phyloP scores from a whole-genome alignment of 345 rosid genomes.

The Arabis alpina region DNA sequence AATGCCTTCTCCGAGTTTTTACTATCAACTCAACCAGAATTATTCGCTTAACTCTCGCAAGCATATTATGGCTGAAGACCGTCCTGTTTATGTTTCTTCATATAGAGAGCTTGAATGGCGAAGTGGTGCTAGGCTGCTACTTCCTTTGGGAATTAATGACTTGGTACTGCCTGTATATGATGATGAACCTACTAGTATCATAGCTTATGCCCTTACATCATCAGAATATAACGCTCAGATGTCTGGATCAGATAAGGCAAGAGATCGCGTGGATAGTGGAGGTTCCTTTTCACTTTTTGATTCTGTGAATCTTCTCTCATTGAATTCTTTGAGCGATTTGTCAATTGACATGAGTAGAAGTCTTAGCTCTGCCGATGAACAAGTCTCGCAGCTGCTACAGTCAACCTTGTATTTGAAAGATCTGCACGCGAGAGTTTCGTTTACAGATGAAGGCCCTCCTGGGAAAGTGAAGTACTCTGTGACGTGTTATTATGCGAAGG shows the following conservation, averaged over 20 bases:
- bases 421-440: slow-evolving; percentile 77
- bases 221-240: slow-evolving; percentile 66
- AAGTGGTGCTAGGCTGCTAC: slow-evolving; percentile 75
- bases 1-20: slow-evolving; percentile 55
- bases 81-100: slow-evolving; percentile 62
- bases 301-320: slow-evolving; percentile 58
- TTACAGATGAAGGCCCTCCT: slow-evolving; percentile 68
- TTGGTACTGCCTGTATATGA: slow-evolving; percentile 83
- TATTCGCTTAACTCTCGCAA: slow-evolving; percentile 53
- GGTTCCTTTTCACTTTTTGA: slow-evolving; percentile 60
- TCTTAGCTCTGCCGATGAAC: slow-evolving; percentile 64
- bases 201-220: slow-evolving; percentile 81
- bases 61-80: slow-evolving; percentile 59
- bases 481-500: slow-evolving; percentile 85
- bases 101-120: slow-evolving; percentile 72
- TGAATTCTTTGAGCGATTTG: slow-evolving; percentile 57
- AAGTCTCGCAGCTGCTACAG: slow-evolving; percentile 58
- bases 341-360: slow-evolving; percentile 52
- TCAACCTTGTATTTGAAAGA: slow-evolving; percentile 62
- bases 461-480: slow-evolving; percentile 82
- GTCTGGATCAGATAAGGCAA: slow-evolving; percentile 64
- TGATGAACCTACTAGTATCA: slow-evolving; percentile 92
- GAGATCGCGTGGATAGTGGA: slow-evolving; percentile 53
- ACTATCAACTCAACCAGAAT: slow-evolving; percentile 50
- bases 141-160: slow-evolving; percentile 72